Evolutionary conservation across 805 yeast species (phyloP), one percentile per base, ranked within the genome.

Genomic region (Teunomyces stri): DNA sequence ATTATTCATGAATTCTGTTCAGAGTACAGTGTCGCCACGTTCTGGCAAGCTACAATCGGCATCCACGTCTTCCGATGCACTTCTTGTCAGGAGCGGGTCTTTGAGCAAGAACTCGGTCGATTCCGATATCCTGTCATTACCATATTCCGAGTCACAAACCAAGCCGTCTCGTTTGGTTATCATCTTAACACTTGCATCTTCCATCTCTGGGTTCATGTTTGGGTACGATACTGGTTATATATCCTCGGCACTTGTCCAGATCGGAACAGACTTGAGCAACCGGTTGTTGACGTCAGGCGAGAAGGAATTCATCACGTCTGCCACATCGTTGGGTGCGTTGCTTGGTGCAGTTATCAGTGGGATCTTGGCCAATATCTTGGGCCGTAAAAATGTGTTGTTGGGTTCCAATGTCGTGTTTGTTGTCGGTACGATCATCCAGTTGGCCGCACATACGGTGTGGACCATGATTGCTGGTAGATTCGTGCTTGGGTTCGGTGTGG

Each of bases 161-260:
- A 75, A 68, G 48, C 84, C 88, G 3, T 76, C 94, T 9, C 66
- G 74, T 6, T 68, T 87, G 58, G 89, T 90, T 43, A 69, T 89
- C 20, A 67, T 79, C 22, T 67, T 90, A 44, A 87, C 96, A 0
- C 72, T 84, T 43, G 82, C 84, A 22, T 82, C 97, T 0, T 90
- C 97, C 6, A 85, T 92, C 52, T 90, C 97, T 0, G 98, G 98
- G 1, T 89, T 91, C 68, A 82, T 92, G 89, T 92, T 92, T 68
- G 99, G 99, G 56, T 92, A 92, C 62, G 99, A 92, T 66, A 92
- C 98, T 0, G 98, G 98, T 56, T 92, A 92, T 68, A 91, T 92
- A 36, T 92, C 98, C 3, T 84, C 95, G 15, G 97, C 97, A 0
- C 75, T 92, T 58, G 96, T 91, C 16, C 82, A 90, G 31, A 82